phyloP scores from a whole-genome alignment of 495 filamentous ascomycete species.

The Hapsidospora chrysogenum region DNA sequence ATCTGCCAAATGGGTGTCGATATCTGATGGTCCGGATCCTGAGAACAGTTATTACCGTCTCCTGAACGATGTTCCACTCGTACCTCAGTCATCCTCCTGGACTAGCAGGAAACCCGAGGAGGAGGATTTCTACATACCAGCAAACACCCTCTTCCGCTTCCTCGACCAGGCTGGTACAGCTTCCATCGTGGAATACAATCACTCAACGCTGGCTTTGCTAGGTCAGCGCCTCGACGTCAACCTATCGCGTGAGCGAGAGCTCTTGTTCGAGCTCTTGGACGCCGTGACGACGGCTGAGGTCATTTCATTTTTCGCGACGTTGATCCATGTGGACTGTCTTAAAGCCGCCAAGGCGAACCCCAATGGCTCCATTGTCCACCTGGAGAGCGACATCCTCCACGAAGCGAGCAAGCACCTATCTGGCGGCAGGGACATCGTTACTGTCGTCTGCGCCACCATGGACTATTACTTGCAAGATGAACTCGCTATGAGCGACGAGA shows the following conservation, averaged over 20 bases:
- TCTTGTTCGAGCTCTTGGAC: conserved; percentile 12
- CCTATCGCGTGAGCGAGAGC: conserved; percentile 20
- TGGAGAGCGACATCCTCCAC: conserved; percentile 34
- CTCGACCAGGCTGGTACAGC: conserved; percentile 41
- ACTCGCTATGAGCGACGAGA: conserved; percentile 26
- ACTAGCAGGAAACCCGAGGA: conserved; percentile 13
- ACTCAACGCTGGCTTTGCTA: conserved; percentile 62
- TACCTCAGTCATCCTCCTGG: conserved; percentile 18
- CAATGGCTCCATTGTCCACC: conserved; percentile 4
- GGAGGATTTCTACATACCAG: conserved; percentile 34
- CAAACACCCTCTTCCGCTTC: conserved; percentile 53
- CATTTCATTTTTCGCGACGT: conserved; percentile 22
- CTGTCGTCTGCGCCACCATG: conserved; percentile 68
- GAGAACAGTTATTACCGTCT: conserved; percentile 54
- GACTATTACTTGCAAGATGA: conserved; percentile 56
- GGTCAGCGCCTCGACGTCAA: conserved; percentile 52
- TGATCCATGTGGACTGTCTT: conserved; percentile 20
- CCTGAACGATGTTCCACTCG: conserved; percentile 32
- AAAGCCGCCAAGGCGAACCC: conserved; percentile 8
- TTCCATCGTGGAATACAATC: conserved; percentile 45
- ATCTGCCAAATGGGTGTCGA: conserved; percentile 42
- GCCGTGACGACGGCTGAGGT: conserved; percentile 21
- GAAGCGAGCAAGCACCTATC: conserved; percentile 59
- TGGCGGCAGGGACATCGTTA: conserved; percentile 59
- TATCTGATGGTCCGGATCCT: conserved; percentile 67